Conservation (phyloP, 2,329 filamentous ascomycete species). For the Neofusicoccum cordaticola region DNA sequence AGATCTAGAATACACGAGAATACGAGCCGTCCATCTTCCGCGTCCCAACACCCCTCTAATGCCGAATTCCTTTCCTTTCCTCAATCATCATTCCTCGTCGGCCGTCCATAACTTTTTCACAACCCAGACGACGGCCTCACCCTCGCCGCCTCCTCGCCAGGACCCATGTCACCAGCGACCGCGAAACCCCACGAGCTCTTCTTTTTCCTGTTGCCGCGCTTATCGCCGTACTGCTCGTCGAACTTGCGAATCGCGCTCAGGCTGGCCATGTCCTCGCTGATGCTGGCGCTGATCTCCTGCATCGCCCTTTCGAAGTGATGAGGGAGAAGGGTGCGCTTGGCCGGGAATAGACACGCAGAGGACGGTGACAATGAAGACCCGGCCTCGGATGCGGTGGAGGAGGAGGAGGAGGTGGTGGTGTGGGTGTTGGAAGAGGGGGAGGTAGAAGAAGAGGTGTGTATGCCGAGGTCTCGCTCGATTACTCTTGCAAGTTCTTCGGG, state of each 20-base stretch:
- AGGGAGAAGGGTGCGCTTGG: slow-evolving; percentile 57
- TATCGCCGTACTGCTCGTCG: slow-evolving; percentile 90
- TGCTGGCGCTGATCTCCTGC: slow-evolving; percentile 85
- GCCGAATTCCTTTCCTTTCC: not conserved
- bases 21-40: no score
- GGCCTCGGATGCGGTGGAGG: not conserved
- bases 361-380: not conserved
- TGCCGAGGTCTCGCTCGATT: no score
- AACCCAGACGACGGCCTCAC: slow-evolving; percentile 24
- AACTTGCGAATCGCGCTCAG: slow-evolving; percentile 88
- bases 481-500: no score
- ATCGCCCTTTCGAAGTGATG: slow-evolving; percentile 83
- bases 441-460: no score
- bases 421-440: not conserved
- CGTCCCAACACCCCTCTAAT: not conserved
- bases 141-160: slow-evolving; percentile 31
- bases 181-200: slow-evolving; percentile 57
- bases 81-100: no score
- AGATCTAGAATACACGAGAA: no score
- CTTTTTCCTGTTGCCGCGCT: slow-evolving; percentile 60
- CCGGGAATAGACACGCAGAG: slow-evolving; percentile 26
- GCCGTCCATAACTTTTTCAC: not conserved
- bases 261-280: slow-evolving; percentile 89
- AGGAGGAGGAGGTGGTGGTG: not conserved
- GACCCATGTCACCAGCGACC: slow-evolving; percentile 23